Percentiles rank a stretch among this genome's conserved stretches.
These are phyloP conservation scores for Aspergillus sp. DNA, from an alignment of 2,329 filamentous ascomycete species.

Conservation along the genomic window DNA sequence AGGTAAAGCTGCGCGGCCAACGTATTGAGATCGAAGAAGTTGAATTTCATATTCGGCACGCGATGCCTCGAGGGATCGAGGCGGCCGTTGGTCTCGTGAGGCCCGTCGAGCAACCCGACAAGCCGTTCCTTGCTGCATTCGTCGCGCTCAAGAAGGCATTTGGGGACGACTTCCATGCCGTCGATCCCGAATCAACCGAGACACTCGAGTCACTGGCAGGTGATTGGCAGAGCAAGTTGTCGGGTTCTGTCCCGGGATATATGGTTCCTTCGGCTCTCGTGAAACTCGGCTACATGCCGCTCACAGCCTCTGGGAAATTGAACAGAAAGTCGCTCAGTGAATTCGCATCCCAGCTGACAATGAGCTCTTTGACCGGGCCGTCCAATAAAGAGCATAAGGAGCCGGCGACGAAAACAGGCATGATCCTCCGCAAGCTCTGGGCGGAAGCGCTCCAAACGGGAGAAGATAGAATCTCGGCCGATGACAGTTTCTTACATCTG, in stretches of 20 bases:
- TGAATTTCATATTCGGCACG: constrained; percentile 11
- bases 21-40: constrained; percentile 26
- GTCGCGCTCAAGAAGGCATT: constrained; percentile 5
- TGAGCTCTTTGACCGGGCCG: constrained; percentile 2
- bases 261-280: constrained; percentile 7
- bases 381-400: neutral
- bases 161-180: constrained; percentile 2
- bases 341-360: constrained; percentile 3
- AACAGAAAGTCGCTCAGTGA: constrained; percentile 5
- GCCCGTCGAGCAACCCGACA: constrained; percentile 3
- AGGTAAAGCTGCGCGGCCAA: constrained; percentile 28
- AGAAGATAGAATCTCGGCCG: constrained; percentile 6
- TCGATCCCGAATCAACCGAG: constrained; percentile 1
- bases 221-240: constrained; percentile 4
- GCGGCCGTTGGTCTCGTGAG: constrained; percentile 5
- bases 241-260: constrained; percentile 4
- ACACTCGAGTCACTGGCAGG: constrained; percentile 3
- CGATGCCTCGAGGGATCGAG: constrained; percentile 1
- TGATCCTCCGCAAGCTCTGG: constrained; percentile 7
- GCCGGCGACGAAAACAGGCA: constrained; percentile 1
- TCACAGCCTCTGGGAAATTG: constrained; percentile 7
- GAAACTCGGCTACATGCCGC: constrained; percentile 4
- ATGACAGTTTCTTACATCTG: constrained; percentile 20
- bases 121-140: constrained; percentile 7
- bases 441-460: constrained; percentile 8